Evolutionary conservation across 768 basidiomycete species (phyloP), one percentile per base, ranked within the genome.

Genomic region (Lentinula aciculospora): DNA sequence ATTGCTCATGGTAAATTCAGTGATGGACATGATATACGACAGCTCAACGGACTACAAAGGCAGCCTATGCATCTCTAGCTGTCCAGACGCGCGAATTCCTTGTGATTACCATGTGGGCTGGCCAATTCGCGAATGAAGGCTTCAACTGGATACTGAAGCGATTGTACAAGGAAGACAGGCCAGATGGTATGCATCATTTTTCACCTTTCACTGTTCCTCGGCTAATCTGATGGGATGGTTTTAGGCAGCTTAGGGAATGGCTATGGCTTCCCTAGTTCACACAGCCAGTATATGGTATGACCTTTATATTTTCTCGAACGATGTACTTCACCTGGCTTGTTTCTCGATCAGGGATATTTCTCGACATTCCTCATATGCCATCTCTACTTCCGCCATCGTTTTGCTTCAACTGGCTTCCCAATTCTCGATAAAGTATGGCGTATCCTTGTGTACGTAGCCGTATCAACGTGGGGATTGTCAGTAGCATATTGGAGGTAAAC

Each of bases 181-280:
- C 92, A 0, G 70, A 72, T 59, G 72, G 91, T 89, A 60, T 59
- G 81, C 71, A 7, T 25, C 48, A 31, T 19, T 25, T 8, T 19
- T 29, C 21, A 21, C 21, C 44, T 34, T 39, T 23, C 21, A 57
- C 36, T 61, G 15, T 51, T 28, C 42, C 34, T 31, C 21, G 17
- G 48, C 47, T 37, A 47, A 10, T 44, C 47, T 34, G 48, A 8
- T n/a, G 17, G 9, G 8, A 15, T 13, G 37, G 9, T n/a, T 5
- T 3, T 45, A 86, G 86, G 76, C 42, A 78, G 76, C 56, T 68
- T 82, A 47, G 86, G 85, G 19, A 79, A 79, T 56, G 91, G 91
- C 13, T 93, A 92, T 66, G 92, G 90, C 6, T 93, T 93, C 63
- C 92, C 92, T 0, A 92, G 91, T 0, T 92, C 89, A 13, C 92